Conservation (phyloP, 1,284 basidiomycete genomes). For the Ganoderma multipileum region DNA sequence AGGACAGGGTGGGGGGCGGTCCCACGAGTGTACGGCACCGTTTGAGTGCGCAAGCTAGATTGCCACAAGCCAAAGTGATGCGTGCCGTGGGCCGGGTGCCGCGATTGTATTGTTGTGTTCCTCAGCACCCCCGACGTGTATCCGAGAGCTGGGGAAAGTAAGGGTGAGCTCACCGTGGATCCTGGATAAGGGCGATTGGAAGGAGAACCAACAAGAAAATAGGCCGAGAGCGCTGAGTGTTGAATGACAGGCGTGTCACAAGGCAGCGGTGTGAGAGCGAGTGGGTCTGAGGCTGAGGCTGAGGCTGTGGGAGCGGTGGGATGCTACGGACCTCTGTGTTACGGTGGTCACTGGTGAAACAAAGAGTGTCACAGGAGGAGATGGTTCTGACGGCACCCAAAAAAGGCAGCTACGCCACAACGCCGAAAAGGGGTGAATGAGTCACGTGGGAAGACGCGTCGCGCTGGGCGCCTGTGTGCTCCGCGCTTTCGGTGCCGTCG, state of each 20-base stretch:
- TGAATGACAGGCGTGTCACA: background rate
- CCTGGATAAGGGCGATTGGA: background rate
- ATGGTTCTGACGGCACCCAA: conserved; percentile 9
- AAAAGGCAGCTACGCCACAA: conserved; percentile 4
- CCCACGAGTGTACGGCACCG: conserved; percentile 5
- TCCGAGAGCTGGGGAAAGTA: background rate
- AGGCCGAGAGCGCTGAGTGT: conserved; percentile 1
- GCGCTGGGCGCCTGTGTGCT: conserved; percentile 21
- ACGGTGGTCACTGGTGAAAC: conserved; percentile 10
- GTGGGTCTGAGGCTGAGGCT: background rate
- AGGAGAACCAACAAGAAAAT: background rate
- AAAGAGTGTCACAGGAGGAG: conserved; percentile 6
- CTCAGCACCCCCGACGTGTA: background rate
- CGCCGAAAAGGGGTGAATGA: background rate
- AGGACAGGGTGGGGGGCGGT: background rate
- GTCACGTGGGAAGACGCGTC: conserved; percentile 24
- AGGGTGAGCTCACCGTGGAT: background rate
- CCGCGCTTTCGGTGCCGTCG: background rate
- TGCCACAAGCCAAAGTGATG: conserved; percentile 4
- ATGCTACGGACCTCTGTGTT: background rate
- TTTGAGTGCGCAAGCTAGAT: conserved; percentile 6
- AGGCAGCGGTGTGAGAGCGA: conserved; percentile 1
- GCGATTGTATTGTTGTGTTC: conserved; percentile 5
- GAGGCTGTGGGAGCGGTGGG: background rate
- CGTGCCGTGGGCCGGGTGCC: background rate